Conservation (phyloP, 2,329 filamentous ascomycete genomes). For the Epichloe scottii region DNA sequence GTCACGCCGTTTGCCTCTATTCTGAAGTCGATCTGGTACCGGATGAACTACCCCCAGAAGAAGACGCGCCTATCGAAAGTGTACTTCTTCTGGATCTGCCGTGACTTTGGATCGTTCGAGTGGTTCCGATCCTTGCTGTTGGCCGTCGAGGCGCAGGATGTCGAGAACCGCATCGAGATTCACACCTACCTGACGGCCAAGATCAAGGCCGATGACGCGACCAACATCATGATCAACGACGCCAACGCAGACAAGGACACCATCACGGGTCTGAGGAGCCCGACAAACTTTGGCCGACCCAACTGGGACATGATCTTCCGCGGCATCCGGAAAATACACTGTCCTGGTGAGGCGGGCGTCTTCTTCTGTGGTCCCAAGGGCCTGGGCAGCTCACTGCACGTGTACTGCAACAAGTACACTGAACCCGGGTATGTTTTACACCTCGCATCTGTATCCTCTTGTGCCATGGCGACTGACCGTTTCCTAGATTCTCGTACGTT, state of each 20-base stretch:
- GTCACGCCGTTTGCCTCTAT: conserved; percentile 82
- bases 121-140: conserved; percentile 78
- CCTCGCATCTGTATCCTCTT: neutral
- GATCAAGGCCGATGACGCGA: conserved; percentile 75
- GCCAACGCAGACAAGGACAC: conserved; percentile 73
- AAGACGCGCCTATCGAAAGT: conserved; percentile 72
- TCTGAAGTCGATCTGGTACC: conserved; percentile 86
- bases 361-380: conserved; percentile 82
- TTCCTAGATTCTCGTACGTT: conserved; percentile 46
- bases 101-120: conserved; percentile 78
- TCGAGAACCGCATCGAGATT: conserved; percentile 75
- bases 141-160: conserved; percentile 76
- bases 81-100: conserved; percentile 88
- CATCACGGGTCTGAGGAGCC: conserved; percentile 69
- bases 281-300: conserved; percentile 74
- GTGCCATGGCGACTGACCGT: conserved; percentile 4
- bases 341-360: conserved; percentile 59
- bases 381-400: conserved; percentile 61
- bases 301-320: conserved; percentile 90
- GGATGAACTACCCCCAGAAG: conserved; percentile 76
- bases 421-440: conserved; percentile 53
- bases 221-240: conserved; percentile 89
- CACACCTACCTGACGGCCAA: conserved; percentile 81
- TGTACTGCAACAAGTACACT: conserved; percentile 81
- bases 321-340: conserved; percentile 66